Percentiles rank a stretch among this genome's conserved stretches.
These are phyloP conservation scores for Colletotrichum tofieldiae DNA, from an alignment of 2,329 filamentous ascomycete genomes.

Conservation along the genomic window DNA sequence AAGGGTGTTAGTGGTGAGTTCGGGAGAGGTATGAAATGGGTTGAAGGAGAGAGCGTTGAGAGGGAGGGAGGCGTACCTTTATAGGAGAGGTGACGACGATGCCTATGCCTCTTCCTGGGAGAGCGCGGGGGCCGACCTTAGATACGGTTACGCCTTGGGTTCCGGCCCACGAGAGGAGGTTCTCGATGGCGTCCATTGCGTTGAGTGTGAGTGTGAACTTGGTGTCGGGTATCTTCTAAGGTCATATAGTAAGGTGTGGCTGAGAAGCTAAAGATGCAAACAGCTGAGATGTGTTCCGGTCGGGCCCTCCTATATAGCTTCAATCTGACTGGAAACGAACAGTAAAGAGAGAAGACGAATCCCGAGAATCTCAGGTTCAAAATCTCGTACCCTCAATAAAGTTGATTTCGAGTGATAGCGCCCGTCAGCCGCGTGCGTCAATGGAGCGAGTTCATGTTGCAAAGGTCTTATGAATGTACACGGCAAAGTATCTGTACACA, in stretches of 20 bases:
- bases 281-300: not conserved
- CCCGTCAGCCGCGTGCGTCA: not conserved
- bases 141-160: constrained; percentile 76
- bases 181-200: constrained; percentile 51
- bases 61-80: constrained; percentile 63
- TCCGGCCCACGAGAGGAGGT: constrained; percentile 79
- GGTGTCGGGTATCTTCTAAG: not conserved
- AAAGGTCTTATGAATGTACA: not conserved
- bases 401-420: not conserved
- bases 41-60: not conserved
- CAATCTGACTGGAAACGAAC: not conserved
- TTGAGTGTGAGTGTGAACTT: not conserved
- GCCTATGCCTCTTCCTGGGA: constrained; percentile 83
- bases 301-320: too few species aligned
- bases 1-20: constrained; percentile 23
- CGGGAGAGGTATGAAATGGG: not conserved
- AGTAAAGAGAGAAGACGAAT: not conserved
- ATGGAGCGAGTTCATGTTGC: not conserved
- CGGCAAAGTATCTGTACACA: not conserved
- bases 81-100: constrained; percentile 80
- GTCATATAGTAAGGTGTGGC: not conserved
- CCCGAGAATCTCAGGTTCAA: not conserved
- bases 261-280: not conserved
- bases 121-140: constrained; percentile 76
- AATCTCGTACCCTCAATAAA: not conserved